Base-by-base conservation (phyloP, 2,329 filamentous ascomycete species). In the Stenocarpella maydis region DNA sequence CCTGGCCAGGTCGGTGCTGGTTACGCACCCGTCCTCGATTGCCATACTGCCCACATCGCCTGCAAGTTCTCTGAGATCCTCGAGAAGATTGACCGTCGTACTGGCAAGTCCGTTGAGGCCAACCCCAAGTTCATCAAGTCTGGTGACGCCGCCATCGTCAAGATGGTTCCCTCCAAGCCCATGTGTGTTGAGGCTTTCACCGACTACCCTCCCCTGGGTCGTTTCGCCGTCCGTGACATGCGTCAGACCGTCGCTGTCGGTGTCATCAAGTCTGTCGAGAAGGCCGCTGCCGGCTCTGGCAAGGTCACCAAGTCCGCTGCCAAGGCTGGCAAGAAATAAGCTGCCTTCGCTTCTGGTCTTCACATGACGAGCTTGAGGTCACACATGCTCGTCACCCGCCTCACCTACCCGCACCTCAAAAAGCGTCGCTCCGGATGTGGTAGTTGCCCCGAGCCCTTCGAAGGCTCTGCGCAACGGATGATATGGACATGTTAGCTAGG, bases 151-250 rank as follows among this genome's bases (percentile, higher is more conserved):
- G 95, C 95, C 85, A 99, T 99, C 88, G 96, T 99, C 89, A 98
- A 98, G 94, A 98, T 99, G 96, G 83, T 98, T 90, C 96, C 96
- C 84, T 98, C 95, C 89, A 99, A 99, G 95, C 96, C 96, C 84
- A 99, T 99, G 96, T 99, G 96, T 86, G 96, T 99, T 86, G 96
- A 99, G 94, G 88, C 96, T 79, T 99, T 98, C 94, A 98, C 95
- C 81, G 94, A 98, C 83, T 99, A 98, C 90, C 95, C 96, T 81
- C 96, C 96, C 85, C 94, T 99, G 80, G 96, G 96, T 85, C 95
- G 96, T 92, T 99, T 99, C 91, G 96, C 96, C 85, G 96, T 99
- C 90, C 95, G 95, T 92, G 95, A 98, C 88, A 98, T 98, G 95
- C 87, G 88, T 82, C 89, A 92, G 83, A 95, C 92, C 84, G 92